Conservation (phyloP, 352 stramenopile genomes). For the Globisporangium orthogonon region DNA sequence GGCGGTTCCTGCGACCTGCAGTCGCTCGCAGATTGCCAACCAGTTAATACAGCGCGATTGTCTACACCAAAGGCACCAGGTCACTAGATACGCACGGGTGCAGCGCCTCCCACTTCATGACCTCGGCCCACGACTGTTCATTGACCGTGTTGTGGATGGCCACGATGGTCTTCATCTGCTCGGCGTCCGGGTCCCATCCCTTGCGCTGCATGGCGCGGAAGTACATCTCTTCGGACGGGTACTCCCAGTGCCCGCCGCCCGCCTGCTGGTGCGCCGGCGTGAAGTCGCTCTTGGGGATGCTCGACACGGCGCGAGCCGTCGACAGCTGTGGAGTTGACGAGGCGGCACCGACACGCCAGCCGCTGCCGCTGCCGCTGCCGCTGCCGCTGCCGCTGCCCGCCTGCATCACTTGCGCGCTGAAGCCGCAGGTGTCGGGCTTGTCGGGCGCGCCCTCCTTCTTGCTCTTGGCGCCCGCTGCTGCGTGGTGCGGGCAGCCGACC, state of each 20-base stretch:
- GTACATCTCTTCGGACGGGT: conserved; percentile 97
- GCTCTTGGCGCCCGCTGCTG: conserved; percentile 6
- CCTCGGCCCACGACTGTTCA: conserved; percentile 92
- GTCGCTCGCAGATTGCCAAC: neutral
- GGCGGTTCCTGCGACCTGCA: conserved; percentile 41
- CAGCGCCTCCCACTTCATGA: conserved; percentile 89
- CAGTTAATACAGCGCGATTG: neutral
- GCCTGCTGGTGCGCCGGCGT: conserved; percentile 58
- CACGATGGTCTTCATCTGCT: conserved; percentile 95
- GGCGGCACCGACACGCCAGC: conserved; percentile 25
- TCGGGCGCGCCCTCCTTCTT: neutral
- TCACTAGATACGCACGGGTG: conserved; percentile 26
- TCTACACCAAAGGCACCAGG: conserved; percentile 3
- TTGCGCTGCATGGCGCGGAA: conserved; percentile 97
- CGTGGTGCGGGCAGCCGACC: conserved; percentile 37
- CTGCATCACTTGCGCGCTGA: conserved; percentile 56
- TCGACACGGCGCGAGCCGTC: conserved; percentile 86
- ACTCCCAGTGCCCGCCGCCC: conserved; percentile 88
- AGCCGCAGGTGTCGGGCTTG: conserved; percentile 23
- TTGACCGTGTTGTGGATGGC: conserved; percentile 98
- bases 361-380: conserved; percentile 26
- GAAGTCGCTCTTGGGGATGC: conserved; percentile 93
- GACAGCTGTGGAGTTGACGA: conserved; percentile 30
- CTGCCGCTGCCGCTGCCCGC: conserved; percentile 20
- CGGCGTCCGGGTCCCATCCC: conserved; percentile 86